Conservation (phyloP, 805 yeast species). For the Lipomyces anomalus region DNA sequence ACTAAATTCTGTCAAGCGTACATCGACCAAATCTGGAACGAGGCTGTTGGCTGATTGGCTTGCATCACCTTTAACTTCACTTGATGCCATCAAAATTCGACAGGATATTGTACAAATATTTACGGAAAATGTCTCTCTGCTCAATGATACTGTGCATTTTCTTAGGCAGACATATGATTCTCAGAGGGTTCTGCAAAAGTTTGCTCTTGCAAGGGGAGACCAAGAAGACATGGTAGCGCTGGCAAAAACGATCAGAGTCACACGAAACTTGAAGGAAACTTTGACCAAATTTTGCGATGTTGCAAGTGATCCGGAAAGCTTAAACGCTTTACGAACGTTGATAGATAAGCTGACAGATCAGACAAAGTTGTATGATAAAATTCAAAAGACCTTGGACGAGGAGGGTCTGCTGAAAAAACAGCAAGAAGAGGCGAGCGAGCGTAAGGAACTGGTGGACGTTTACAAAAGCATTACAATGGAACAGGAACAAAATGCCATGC, state of each 20-base stretch:
- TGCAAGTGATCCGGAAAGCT: background rate
- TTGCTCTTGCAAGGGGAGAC: conserved; percentile 39
- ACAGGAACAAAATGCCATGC: no score
- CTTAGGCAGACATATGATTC: conserved; percentile 51
- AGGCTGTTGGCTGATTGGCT: conserved; percentile 78
- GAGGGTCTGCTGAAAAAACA: conserved; percentile 23
- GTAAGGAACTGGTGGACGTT: background rate
- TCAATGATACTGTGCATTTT: conserved; percentile 55
- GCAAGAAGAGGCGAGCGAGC: background rate
- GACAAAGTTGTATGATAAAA: conserved; percentile 38
- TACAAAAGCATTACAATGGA: no score
- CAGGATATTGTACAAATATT: conserved; percentile 49
- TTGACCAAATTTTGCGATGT: background rate
- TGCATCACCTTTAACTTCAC: conserved; percentile 65
- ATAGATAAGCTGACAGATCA: conserved; percentile 23
- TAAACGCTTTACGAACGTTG: background rate
- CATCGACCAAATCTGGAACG: conserved; percentile 77
- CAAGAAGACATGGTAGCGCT: conserved; percentile 43
- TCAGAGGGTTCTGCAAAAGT: conserved; percentile 33
- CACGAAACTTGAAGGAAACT: background rate
- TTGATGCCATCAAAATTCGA: conserved; percentile 50
- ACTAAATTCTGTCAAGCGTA: conserved; percentile 60
- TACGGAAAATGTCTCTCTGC: conserved; percentile 36
- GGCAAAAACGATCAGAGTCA: conserved; percentile 38
- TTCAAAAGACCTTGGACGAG: conserved; percentile 41